These are phyloP conservation scores for Vigna angularis DNA, from an alignment of 306 rosid genomes.

Conservation along the genomic window DNA sequence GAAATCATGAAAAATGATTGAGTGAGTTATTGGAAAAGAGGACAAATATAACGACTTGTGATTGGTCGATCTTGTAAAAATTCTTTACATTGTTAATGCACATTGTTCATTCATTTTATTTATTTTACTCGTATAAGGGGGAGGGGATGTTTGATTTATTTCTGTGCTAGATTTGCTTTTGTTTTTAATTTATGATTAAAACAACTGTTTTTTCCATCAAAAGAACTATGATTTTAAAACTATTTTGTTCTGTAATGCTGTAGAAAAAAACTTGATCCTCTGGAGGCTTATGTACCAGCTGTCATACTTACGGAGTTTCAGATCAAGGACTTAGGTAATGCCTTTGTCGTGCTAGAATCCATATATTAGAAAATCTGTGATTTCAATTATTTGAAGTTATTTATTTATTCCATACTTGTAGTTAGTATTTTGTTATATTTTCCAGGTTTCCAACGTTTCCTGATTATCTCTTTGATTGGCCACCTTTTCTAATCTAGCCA, in stretches of 20 bases:
- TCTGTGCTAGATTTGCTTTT: constrained; percentile 7
- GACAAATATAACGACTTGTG: no score
- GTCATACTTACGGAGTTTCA: constrained; percentile 84
- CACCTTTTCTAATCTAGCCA: no score
- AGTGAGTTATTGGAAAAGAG: not conserved
- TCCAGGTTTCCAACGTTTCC: no score
- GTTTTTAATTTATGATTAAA: not conserved
- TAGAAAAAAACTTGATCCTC: constrained; percentile 90
- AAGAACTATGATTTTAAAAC: constrained; percentile 10
- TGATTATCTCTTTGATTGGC: no score
- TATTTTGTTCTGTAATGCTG: constrained; percentile 33
- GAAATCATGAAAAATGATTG: not conserved
- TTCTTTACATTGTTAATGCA: no score
- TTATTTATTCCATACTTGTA: not conserved
- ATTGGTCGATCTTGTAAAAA: no score
- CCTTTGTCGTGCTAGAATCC: constrained; percentile 31
- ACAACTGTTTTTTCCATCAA: not conserved
- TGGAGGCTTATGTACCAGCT: constrained; percentile 84
- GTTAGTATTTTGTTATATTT: no score
- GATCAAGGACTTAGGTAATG: constrained; percentile 84
- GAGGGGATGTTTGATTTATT: not conserved
- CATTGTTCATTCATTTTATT: not conserved
- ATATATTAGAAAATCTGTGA: not conserved
- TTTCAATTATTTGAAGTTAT: not conserved
- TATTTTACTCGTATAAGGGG: not conserved